Evolutionary conservation across 139 green algal genomes (phyloP), one percentile per base, ranked within the genome.

Genomic region (Chlorella vulgaris): DNA sequence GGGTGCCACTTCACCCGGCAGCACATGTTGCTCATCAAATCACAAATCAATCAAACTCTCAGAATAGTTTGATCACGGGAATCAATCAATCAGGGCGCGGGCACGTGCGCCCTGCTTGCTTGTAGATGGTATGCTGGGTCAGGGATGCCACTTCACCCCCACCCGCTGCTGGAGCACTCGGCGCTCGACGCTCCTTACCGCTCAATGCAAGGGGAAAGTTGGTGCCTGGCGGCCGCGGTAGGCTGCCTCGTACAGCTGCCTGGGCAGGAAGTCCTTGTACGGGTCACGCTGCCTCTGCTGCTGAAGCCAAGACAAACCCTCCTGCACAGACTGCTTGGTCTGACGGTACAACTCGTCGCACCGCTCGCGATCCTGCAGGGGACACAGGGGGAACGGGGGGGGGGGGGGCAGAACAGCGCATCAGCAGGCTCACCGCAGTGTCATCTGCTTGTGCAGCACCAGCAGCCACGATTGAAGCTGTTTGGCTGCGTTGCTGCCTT

Each of bases 171-270:
- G n/a, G n/a, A n/a, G n/a, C n/a, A n/a, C n/a, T n/a, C n/a, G n/a
- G n/a, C n/a, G n/a, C n/a, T n/a, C n/a, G n/a, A n/a, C n/a, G n/a
- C n/a, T n/a, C n/a, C n/a, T n/a, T n/a, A n/a, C n/a, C 10, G 15
- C 15, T 58, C 47, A 58, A 33, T 76, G 33, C 28, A 84, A 31
- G 7, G 79, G 74, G 84, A 98, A 98, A 1, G 95, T 96, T 28
- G 95, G 95, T 28, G 95, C 95, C 81, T 93, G 90, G 10, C 81
- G 33, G 28, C 86, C 88, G 21, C 84, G 85, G 75, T 84, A 91
- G 28, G 65, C 84, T 0, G 84, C 76, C 83, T 98, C 95, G 42
- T 96, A 97, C 61, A 92, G 40, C 60, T 96, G n/a, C 1, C 95
- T 86, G 0, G 76, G 71, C 26, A 86, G 24, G 13, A 97, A 83